Evolutionary conservation across 2,329 filamentous ascomycete species (phyloP).

Genomic region (Neodidymelliopsis sp.): DNA sequence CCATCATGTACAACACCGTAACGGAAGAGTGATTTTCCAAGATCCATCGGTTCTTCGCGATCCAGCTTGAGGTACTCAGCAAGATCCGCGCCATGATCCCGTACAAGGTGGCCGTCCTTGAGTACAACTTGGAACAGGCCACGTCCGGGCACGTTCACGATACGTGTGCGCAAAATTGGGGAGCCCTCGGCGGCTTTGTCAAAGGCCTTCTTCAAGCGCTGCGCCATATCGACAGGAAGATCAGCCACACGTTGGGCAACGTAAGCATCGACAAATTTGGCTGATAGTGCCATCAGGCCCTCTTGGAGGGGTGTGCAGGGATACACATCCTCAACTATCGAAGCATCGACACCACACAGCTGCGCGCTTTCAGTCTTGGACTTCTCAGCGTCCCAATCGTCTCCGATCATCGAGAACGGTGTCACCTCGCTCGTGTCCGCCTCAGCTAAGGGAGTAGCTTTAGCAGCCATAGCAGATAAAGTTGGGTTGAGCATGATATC

Average conservation of each 20-base stretch:
- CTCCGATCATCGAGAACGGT: constrained; percentile 45
- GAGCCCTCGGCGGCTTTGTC: constrained; percentile 40
- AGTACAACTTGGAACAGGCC: constrained; percentile 52
- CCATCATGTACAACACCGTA: constrained; percentile 45
- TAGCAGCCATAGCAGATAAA: constrained; percentile 56
- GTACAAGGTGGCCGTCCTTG: constrained; percentile 36
- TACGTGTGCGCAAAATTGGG: constrained; percentile 51
- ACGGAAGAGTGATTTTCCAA: constrained; percentile 50
- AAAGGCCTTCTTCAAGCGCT: constrained; percentile 48
- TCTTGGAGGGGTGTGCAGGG: constrained; percentile 54
- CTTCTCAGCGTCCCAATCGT: constrained; percentile 37
- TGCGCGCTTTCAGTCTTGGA: constrained; percentile 49
- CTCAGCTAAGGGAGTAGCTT: constrained; percentile 31
- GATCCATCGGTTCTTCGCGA: constrained; percentile 46
- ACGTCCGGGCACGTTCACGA: constrained; percentile 47
- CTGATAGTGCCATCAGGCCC: constrained; percentile 51
- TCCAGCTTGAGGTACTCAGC: constrained; percentile 47
- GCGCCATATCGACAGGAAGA: constrained; percentile 42
- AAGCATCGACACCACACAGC: constrained; percentile 37
- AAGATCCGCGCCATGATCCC: constrained; percentile 39
- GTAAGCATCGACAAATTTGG: constrained; percentile 48
- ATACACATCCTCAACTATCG: constrained; percentile 50
- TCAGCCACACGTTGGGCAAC: constrained; percentile 49
- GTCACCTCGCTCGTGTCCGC: constrained; percentile 32
- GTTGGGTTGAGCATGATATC: constrained; percentile 61